These are phyloP conservation scores for Rhodotorula babjevae DNA, from an alignment of 768 basidiomycete species.

Conservation along the genomic window DNA sequence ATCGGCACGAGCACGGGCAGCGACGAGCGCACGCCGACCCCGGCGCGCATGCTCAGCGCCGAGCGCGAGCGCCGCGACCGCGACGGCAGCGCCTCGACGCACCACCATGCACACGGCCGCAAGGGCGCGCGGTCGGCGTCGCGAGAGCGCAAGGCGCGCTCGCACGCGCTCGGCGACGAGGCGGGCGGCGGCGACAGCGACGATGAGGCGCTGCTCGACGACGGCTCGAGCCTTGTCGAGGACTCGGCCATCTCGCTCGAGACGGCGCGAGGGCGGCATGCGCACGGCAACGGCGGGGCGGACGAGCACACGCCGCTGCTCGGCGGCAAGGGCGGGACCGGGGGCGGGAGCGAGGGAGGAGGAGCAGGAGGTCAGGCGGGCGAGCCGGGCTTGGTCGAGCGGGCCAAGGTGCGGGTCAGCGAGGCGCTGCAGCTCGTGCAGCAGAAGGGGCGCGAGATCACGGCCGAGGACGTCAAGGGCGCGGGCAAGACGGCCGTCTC, in stretches of 20 bases:
- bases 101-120: background rate
- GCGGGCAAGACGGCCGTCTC: slow-evolving; percentile 2
- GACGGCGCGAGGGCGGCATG: background rate
- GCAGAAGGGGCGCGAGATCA: slow-evolving; percentile 5
- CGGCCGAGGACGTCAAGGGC: slow-evolving; percentile 17
- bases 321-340: background rate
- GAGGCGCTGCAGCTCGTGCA: background rate
- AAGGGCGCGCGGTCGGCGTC: background rate
- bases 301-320: slow-evolving; percentile 31
- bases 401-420: background rate
- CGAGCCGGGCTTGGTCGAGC: background rate
- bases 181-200: slow-evolving; percentile 5
- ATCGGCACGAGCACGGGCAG: slow-evolving; percentile 3
- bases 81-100: background rate
- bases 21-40: slow-evolving; percentile 5
- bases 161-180: background rate
- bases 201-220: slow-evolving; percentile 11
- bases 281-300: background rate
- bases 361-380: background rate
- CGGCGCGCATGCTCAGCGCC: background rate
- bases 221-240: background rate
- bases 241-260: background rate
- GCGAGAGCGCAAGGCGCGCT: background rate
- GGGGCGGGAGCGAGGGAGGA: no score
- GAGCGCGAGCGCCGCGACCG: background rate